Percentiles rank a stretch among this genome's conserved stretches.
These are phyloP conservation scores for Gentiana macrophylla DNA, from an alignment of 257 asterid genomes.

Conservation along the genomic window DNA sequence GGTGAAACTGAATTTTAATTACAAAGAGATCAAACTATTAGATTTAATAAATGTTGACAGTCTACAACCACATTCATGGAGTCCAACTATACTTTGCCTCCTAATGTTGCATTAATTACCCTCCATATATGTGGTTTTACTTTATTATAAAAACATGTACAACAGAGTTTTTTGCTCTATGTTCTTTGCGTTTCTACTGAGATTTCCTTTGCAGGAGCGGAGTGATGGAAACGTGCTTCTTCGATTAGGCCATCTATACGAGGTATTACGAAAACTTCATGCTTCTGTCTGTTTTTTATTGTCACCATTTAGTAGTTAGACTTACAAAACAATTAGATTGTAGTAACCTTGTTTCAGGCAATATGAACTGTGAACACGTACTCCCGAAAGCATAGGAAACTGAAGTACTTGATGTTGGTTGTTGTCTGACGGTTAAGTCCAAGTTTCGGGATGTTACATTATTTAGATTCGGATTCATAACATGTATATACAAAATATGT, in stretches of 20 bases:
- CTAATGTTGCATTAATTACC: conserved; percentile 64
- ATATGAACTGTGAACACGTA: no score
- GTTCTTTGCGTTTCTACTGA: conserved; percentile 6
- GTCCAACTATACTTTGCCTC: conserved; percentile 56
- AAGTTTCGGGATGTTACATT: no score
- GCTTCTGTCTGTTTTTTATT: background rate
- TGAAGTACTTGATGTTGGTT: no score
- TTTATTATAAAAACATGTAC: background rate
- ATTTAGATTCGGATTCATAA: no score
- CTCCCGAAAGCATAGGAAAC: no score
- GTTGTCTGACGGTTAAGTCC: no score
- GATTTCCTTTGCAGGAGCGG: conserved; percentile 39
- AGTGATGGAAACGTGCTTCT: conserved; percentile 48
- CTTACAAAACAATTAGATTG: no score
- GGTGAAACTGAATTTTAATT: conserved; percentile 24
- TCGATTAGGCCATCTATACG: conserved; percentile 81
- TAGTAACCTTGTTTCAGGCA: no score
- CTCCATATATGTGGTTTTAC: conserved; percentile 44
- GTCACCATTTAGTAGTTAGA: no score
- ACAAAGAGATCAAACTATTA: background rate
- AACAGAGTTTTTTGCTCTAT: background rate
- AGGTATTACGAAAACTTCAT: conserved; percentile 29
- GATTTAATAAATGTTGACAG: background rate
- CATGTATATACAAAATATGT: no score
- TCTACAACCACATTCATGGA: conserved; percentile 46